phyloP scores from a whole-genome alignment of 163 green algal species.

The Scenedesmus sp. region DNA sequence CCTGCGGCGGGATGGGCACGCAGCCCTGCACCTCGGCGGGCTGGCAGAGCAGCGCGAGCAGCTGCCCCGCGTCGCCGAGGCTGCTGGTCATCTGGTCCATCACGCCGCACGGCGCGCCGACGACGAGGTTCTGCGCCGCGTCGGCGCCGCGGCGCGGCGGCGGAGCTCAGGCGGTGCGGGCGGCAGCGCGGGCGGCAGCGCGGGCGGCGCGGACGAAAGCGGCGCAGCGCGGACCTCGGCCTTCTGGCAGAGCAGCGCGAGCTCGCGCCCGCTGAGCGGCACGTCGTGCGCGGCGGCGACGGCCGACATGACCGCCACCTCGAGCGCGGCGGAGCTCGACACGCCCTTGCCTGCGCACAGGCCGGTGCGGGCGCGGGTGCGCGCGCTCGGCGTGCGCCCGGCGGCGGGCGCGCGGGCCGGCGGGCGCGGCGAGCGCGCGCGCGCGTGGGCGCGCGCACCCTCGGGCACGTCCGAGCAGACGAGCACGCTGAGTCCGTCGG shows the following conservation, averaged over 20 bases:
- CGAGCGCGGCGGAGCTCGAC: constrained; percentile 88
- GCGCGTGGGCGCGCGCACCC: constrained; percentile 53
- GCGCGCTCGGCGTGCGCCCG: too few relatives aligned
- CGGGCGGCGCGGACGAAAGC: neutral
- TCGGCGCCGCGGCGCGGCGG: too few relatives aligned
- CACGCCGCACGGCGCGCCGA: constrained; percentile 93
- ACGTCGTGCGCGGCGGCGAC: constrained; percentile 64
- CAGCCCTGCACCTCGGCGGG: constrained; percentile 77
- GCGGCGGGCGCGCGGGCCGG: too few relatives aligned
- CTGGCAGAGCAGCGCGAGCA: constrained; percentile 88
- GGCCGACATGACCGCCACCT: constrained; percentile 87
- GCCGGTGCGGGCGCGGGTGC: too few relatives aligned
- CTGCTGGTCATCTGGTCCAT: constrained; percentile 94
- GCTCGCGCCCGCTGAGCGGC: constrained; percentile 55
- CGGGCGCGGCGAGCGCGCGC: neutral
- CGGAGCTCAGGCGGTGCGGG: too few relatives aligned
- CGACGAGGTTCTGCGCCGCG: constrained; percentile 88
- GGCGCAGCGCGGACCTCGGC: constrained; percentile 65
- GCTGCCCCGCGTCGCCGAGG: constrained; percentile 68
- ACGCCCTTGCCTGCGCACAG: constrained; percentile 85
- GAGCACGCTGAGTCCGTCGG: constrained; percentile 70
- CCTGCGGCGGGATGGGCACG: constrained; percentile 68
- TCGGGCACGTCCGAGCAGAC: constrained; percentile 86
- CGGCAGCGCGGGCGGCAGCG: too few relatives aligned
- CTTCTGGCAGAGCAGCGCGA: constrained; percentile 91